These are phyloP conservation scores for Epithele typhae DNA, from an alignment of 768 basidiomycete genomes.

Conservation along the genomic window DNA sequence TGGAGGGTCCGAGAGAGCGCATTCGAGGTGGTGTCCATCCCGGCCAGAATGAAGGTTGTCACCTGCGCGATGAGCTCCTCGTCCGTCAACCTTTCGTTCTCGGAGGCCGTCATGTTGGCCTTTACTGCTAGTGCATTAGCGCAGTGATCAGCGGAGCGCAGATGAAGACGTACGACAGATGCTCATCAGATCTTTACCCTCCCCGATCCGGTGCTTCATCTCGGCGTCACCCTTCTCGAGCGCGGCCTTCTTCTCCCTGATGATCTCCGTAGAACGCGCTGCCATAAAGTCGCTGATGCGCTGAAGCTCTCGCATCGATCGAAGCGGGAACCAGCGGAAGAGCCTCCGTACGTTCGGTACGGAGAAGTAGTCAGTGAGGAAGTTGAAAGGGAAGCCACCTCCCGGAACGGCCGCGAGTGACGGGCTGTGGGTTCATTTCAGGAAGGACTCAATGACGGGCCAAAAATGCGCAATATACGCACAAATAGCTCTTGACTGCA, in stretches of 20 bases:
- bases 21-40: constrained; percentile 25
- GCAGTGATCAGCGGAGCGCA: too few species aligned
- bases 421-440: too few species aligned
- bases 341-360: constrained; percentile 27
- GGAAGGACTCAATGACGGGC: too few species aligned
- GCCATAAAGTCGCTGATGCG: constrained; percentile 34
- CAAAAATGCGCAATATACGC: too few species aligned
- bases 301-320: constrained; percentile 27
- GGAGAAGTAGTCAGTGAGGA: too few species aligned
- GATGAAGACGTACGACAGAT: constrained; percentile 9
- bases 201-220: constrained; percentile 4
- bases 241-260: constrained; percentile 17
- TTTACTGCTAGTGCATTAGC: too few species aligned
- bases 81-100: too few species aligned
- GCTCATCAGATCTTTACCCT: constrained; percentile 20
- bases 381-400: too few species aligned
- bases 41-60: too few species aligned
- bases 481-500: constrained; percentile 8
- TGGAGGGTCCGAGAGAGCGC: constrained; percentile 17
- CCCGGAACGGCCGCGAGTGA: too few species aligned
- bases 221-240: constrained; percentile 11
- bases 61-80: too few species aligned
- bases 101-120: too few species aligned
- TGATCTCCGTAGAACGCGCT: constrained; percentile 27
- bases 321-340: constrained; percentile 30